Evolutionary conservation across 2,329 filamentous ascomycete species (phyloP).

Genomic region (Claviceps humidiphila): DNA sequence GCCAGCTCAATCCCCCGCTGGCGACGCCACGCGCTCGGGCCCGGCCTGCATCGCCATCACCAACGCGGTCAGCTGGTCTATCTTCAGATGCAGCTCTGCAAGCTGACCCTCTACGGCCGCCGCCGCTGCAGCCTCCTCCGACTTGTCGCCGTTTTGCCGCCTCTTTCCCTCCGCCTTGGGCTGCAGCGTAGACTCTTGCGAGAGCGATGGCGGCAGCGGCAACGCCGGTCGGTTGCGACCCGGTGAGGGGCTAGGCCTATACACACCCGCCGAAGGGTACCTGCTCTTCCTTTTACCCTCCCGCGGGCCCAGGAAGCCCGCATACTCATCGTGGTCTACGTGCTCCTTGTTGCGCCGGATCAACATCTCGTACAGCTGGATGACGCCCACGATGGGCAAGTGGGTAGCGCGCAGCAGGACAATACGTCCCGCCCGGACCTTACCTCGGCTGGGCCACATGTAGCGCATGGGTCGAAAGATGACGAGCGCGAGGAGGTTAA

Average conservation of each 20-base stretch:
- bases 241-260: constrained; percentile 9
- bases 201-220: constrained; percentile 5
- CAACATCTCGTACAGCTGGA: constrained; percentile 50
- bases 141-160: constrained; percentile 19
- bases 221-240: constrained; percentile 6
- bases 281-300: constrained; percentile 12
- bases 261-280: constrained; percentile 8
- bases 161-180: constrained; percentile 8
- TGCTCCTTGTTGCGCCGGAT: constrained; percentile 25
- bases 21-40: not conserved
- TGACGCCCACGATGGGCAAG: constrained; percentile 54
- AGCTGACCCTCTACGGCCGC: constrained; percentile 36
- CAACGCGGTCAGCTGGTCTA: constrained; percentile 28
- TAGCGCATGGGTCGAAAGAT: constrained; percentile 61
- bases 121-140: constrained; percentile 15
- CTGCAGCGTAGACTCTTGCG: constrained; percentile 8
- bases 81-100: constrained; percentile 40
- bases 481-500: constrained; percentile 61
- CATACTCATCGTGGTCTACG: constrained; percentile 29
- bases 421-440: constrained; percentile 49
- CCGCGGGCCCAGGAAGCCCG: constrained; percentile 34
- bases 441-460: constrained; percentile 47
- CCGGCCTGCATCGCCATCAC: constrained; percentile 26
- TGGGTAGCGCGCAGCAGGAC: constrained; percentile 50
- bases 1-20: not conserved